These are phyloP conservation scores for Chalciporus chontae DNA, from an alignment of 768 basidiomycete species.

Conservation along the genomic window DNA sequence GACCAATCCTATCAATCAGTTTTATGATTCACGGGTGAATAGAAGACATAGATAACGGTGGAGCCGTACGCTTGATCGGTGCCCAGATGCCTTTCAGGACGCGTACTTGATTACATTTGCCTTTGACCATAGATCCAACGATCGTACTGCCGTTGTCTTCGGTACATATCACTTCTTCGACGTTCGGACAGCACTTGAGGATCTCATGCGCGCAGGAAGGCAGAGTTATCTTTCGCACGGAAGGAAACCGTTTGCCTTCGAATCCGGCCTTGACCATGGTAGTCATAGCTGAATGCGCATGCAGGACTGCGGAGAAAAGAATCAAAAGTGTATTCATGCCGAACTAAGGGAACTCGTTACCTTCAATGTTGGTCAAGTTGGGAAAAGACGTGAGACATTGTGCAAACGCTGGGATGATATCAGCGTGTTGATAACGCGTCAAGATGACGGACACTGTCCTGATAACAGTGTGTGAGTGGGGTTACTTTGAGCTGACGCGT, in stretches of 20 bases:
- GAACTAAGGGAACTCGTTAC: background rate
- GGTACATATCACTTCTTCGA: constrained; percentile 8
- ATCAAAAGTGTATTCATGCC: background rate
- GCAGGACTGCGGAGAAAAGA: constrained; percentile 1
- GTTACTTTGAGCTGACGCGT: too few species aligned
- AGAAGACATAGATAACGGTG: constrained; percentile 5
- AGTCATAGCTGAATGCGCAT: background rate
- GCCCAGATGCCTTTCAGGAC: constrained; percentile 5
- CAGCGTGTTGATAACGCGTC: background rate
- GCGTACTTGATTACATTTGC: background rate
- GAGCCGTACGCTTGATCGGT: constrained; percentile 1
- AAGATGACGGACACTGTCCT: constrained; percentile 3
- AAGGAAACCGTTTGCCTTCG: constrained; percentile 5
- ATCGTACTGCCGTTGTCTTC: constrained; percentile 6
- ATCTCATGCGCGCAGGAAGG: constrained; percentile 7
- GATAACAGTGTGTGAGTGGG: background rate
- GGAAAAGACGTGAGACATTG: constrained; percentile 1
- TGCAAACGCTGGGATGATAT: constrained; percentile 10
- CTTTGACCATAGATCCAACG: constrained; percentile 5
- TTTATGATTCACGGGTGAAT: background rate
- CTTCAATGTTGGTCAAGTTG: constrained; percentile 9
- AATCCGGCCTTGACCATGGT: constrained; percentile 9
- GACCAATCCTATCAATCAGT: constrained; percentile 2
- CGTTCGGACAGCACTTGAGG: constrained; percentile 7
- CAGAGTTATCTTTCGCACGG: constrained; percentile 5